Evolutionary conservation across 331 rosid species (phyloP).

Genomic region (Acacia concinna): DNA sequence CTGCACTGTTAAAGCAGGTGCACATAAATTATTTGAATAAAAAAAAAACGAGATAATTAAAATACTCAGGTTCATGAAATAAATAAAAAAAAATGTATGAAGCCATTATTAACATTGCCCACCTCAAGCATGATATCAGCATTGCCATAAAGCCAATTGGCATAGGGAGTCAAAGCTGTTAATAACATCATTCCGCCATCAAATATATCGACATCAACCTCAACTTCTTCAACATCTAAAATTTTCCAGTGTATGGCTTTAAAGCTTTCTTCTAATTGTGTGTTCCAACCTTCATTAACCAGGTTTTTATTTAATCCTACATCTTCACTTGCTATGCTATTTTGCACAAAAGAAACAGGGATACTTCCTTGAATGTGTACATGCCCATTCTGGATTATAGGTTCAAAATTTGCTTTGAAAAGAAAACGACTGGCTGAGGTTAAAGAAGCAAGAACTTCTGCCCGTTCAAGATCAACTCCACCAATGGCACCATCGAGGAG

Average conservation of each 20-base stretch:
- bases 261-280: conserved; percentile 77
- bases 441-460: conserved; percentile 90
- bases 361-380: conserved; percentile 86
- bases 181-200: conserved; percentile 98
- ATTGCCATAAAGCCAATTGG: conserved; percentile 91
- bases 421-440: conserved; percentile 82
- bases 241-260: conserved; percentile 78
- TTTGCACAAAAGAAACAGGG: conserved; percentile 75
- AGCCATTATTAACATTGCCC: conserved; percentile 30
- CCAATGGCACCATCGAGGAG: conserved; percentile 92
- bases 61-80: not conserved
- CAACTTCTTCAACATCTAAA: conserved; percentile 83
- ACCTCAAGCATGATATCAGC: conserved; percentile 92
- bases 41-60: not conserved
- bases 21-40: not conserved
- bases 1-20: conserved; percentile 56
- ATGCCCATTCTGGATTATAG: conserved; percentile 81
- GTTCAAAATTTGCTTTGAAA: conserved; percentile 92
- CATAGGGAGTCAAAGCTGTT: conserved; percentile 86
- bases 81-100: not conserved
- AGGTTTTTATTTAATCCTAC: conserved; percentile 51
- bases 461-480: conserved; percentile 86
- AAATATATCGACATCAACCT: conserved; percentile 85
- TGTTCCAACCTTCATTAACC: conserved; percentile 66
- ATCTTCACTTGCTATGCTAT: conserved; percentile 51